Conservation (phyloP, 148 eudicot genomes). For the Polygonum maritimum region DNA sequence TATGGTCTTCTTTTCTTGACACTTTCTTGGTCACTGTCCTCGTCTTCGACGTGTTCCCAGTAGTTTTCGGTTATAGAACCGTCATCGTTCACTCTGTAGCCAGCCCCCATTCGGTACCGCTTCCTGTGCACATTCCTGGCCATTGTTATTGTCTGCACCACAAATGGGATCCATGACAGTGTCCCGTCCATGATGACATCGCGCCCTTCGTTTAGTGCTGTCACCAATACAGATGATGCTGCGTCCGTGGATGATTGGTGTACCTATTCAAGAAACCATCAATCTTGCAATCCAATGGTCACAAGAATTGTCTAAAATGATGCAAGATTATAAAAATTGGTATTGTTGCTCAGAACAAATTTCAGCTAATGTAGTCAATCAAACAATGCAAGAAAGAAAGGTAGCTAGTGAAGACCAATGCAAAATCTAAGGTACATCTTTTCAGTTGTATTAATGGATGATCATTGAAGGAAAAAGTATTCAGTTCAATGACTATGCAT, state of each 20-base stretch:
- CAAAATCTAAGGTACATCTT: no score
- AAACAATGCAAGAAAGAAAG: no score
- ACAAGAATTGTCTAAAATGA: neutral
- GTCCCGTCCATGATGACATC: constrained; percentile 99
- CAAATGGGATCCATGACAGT: constrained; percentile 95
- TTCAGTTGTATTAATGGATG: no score
- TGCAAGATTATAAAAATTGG: no score
- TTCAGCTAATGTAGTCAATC: no score
- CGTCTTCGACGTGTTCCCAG: constrained; percentile 91
- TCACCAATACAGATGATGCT: constrained; percentile 93
- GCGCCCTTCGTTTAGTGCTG: constrained; percentile 96
- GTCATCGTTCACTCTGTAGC: constrained; percentile 61
- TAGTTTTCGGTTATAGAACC: constrained; percentile 74
- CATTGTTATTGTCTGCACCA: constrained; percentile 97
- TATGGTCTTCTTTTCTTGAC: constrained; percentile 72
- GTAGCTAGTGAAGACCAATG: no score
- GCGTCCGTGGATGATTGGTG: constrained; percentile 99
- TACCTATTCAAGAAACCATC: constrained; percentile 44
- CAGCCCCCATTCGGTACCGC: constrained; percentile 92
- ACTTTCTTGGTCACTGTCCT: constrained; percentile 34
- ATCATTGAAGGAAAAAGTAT: no score
- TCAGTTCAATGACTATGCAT: no score
- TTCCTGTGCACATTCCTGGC: constrained; percentile 94
- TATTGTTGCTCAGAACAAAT: no score
- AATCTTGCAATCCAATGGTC: neutral